Evolutionary conservation across 257 asterid genomes (phyloP).

Genomic region (Solanum ossicruentum): DNA sequence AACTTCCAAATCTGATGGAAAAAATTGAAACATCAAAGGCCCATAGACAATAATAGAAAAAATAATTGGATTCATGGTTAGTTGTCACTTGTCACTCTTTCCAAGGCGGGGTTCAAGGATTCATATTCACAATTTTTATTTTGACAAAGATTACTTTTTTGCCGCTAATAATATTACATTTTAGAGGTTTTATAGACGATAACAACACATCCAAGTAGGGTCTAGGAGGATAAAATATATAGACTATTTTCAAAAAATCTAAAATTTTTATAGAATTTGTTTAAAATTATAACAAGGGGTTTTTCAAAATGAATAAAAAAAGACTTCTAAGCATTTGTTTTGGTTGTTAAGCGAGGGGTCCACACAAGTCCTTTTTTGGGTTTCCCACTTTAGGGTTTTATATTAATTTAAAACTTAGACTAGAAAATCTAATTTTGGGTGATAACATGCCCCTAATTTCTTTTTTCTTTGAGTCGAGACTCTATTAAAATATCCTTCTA

Average conservation of each 20-base stretch:
- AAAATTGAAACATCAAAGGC: neutral
- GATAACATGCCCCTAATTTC: neutral
- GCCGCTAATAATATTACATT: neutral
- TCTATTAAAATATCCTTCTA: neutral
- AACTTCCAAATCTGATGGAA: neutral
- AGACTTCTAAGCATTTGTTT: neutral
- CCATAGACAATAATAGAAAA: neutral
- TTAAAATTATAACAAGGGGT: neutral
- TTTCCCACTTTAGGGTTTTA: neutral
- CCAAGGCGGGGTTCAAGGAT: neutral
- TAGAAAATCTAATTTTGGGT: neutral
- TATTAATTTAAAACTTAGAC: accelerated
- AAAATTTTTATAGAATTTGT: neutral
- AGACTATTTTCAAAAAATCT: too few relatives aligned
- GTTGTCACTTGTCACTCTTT: neutral
- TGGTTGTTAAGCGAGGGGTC: neutral
- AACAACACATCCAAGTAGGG: too few relatives aligned
- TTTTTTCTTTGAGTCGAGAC: neutral
- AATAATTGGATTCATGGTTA: neutral
- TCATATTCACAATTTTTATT: neutral
- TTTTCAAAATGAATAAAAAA: neutral
- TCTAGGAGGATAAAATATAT: too few relatives aligned
- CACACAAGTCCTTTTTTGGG: neutral
- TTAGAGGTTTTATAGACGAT: neutral
- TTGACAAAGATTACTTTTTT: neutral